Evolutionary conservation across 768 basidiomycete genomes (phyloP), one percentile per base, ranked within the genome.

Genomic region (Suillus alpinus): DNA sequence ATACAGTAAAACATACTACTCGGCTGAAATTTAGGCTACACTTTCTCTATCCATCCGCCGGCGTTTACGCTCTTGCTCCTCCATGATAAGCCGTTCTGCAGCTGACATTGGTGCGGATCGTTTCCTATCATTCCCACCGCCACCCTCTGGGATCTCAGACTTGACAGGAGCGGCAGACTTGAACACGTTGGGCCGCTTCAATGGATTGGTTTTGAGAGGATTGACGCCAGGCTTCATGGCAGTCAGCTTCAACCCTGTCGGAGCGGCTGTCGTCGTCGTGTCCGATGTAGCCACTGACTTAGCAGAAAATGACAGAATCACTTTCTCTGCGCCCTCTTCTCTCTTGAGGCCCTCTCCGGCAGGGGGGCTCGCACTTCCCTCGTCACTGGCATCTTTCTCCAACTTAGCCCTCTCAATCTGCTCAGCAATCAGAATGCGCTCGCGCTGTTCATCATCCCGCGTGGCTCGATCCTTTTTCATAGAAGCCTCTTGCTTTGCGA

Each of bases 381-480:
- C 68, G 6, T 69, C 69, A 12, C 68, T 68, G 16, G 75, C 80
- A 50, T 72, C 74, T 14, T 72, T 76, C 61, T 87, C 86, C 18
- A 76, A 78, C 7, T 78, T 80, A 2, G 96, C 97, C 41, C 94
- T 83, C 72, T 92, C 93, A 59, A 99, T 98, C 76, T 99, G 96
- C 67, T 97, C 95, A 12, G 88, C 82, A 63, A 99, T 91, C 55
- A 94, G 82, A 67, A 85, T 77, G 16, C 97, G 87, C 74, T 98
- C 96, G 44, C 97, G 84, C 72, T 94, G 92, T 75, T 99, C 97
- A 69, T 98, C 96, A 23, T 93, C 95, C 72, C 87, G 88, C 29
- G 92, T 92, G 26, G 87, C 84, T 16, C 95, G 83, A 70, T 98
- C 96, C 76, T 95, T 94, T 80, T 98, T 96, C 79, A 89, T 68